Conservation (phyloP, 345 rosid genomes). For the Excoecaria cochinchinensis region DNA sequence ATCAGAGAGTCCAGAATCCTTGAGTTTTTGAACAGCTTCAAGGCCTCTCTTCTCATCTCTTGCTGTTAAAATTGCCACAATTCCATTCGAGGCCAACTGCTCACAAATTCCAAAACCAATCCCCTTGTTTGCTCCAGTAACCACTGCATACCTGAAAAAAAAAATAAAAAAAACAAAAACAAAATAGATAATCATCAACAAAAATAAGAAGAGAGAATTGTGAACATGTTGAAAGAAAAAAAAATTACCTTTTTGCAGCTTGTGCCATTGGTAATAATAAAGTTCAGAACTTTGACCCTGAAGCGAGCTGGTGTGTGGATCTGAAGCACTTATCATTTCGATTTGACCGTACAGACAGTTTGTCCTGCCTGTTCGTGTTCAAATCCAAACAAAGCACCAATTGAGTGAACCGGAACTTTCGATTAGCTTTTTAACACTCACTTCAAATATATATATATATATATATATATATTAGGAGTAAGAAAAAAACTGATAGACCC, state of each 20-base stretch:
- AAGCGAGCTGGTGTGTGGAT: too few species aligned
- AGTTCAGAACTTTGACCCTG: not conserved
- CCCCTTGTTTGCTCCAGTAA: constrained; percentile 22
- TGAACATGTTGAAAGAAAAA: not conserved
- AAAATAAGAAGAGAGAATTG: not conserved
- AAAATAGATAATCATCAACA: not conserved
- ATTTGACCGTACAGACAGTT: too few species aligned
- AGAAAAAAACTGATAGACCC: too few species aligned
- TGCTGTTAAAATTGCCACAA: constrained; percentile 29
- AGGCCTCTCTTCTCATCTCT: constrained; percentile 39
- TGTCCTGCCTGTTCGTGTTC: too few species aligned
- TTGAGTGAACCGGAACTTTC: too few species aligned
- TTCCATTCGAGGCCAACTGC: constrained; percentile 31
- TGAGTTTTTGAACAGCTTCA: constrained; percentile 33
- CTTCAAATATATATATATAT: too few species aligned
- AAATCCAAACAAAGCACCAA: too few species aligned
- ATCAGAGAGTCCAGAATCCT: constrained; percentile 11
- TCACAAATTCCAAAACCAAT: constrained; percentile 19
- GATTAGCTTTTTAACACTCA: too few species aligned
- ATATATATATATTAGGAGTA: too few species aligned
- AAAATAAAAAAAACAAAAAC: not conserved
- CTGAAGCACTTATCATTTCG: too few species aligned
- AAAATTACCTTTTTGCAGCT: constrained; percentile 6
- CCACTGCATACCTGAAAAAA: constrained; percentile 17
- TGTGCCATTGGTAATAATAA: constrained; percentile 8